phyloP scores from a whole-genome alignment of 1,284 basidiomycete species.

The Puccinia novopanici region DNA sequence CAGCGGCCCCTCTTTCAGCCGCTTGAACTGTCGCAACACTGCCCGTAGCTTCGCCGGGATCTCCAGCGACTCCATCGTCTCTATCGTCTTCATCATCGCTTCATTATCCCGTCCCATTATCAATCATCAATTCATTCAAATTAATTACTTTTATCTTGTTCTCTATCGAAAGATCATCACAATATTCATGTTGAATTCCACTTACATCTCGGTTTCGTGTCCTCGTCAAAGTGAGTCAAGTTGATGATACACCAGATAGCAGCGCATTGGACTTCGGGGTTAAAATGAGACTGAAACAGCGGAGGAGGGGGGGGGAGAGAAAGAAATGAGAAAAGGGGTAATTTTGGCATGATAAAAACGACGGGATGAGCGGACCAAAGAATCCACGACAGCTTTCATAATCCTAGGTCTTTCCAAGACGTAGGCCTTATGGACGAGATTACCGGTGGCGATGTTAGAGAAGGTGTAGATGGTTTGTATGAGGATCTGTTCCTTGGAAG shows the following conservation, averaged over 20 bases:
- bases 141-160: no score
- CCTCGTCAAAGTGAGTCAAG: constrained; percentile 46
- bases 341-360: neutral
- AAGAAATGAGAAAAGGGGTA: neutral
- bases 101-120: no score
- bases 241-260: constrained; percentile 49
- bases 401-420: constrained; percentile 29
- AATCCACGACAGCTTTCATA: constrained; percentile 38
- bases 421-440: constrained; percentile 33
- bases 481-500: constrained; percentile 37
- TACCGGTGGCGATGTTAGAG: constrained; percentile 43
- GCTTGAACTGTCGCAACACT: neutral
- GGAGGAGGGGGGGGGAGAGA: neutral
- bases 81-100: constrained; percentile 25
- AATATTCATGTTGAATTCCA: neutral
- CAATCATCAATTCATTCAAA: no score
- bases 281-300: constrained; percentile 28
- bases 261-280: constrained; percentile 37
- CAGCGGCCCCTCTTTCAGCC: neutral
- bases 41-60: constrained; percentile 2
- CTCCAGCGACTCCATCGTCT: constrained; percentile 9
- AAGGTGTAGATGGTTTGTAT: constrained; percentile 47
- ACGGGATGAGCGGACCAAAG: constrained; percentile 16
- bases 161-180: neutral
- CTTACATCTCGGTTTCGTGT: constrained; percentile 35